Percentiles rank a stretch among this genome's conserved stretches.
phyloP scores from a whole-genome alignment of 2,329 filamentous ascomycete species.

The Phoma sp. region DNA sequence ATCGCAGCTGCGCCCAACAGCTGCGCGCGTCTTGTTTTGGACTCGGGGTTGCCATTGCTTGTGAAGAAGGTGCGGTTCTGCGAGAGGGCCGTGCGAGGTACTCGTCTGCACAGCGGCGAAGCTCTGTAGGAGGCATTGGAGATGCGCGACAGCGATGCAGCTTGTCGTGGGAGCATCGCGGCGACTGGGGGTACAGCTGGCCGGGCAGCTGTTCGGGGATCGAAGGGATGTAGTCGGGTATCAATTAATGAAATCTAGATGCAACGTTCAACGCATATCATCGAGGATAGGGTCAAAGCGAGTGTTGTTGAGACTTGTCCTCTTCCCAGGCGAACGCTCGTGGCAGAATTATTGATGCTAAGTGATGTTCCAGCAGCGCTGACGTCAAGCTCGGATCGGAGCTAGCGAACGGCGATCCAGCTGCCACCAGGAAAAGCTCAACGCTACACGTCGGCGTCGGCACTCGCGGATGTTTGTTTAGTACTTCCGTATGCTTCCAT shows the following conservation, averaged over 20 bases:
- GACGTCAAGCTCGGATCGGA: slow-evolving; percentile 8
- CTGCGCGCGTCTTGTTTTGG: slow-evolving; percentile 32
- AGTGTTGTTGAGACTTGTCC: slow-evolving; percentile 4
- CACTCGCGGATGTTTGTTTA: slow-evolving; percentile 4
- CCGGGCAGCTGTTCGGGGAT: slow-evolving; percentile 3
- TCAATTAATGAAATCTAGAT: slow-evolving; percentile 8
- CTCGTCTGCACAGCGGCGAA: slow-evolving; percentile 21
- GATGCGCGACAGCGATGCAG: slow-evolving; percentile 39
- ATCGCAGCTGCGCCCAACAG: slow-evolving; percentile 28
- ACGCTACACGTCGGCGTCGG: slow-evolving; percentile 5
- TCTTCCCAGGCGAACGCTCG: background rate
- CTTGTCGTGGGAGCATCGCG: slow-evolving; percentile 42
- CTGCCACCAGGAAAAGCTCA: slow-evolving; percentile 2
- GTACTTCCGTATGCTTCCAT: slow-evolving; percentile 22
- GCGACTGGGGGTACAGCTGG: slow-evolving; percentile 9
- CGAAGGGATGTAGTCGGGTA: background rate
- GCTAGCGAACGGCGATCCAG: slow-evolving; percentile 4
- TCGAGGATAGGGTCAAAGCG: background rate
- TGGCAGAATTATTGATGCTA: slow-evolving; percentile 11
- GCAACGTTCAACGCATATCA: background rate
- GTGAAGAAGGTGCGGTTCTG: slow-evolving; percentile 36
- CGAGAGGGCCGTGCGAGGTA: slow-evolving; percentile 13
- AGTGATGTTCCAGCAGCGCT: background rate
- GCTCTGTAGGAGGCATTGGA: slow-evolving; percentile 29
- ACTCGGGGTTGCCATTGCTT: slow-evolving; percentile 35